Conservation (phyloP, 2,329 filamentous ascomycete species). For the Endoconidiophora laricicola region DNA sequence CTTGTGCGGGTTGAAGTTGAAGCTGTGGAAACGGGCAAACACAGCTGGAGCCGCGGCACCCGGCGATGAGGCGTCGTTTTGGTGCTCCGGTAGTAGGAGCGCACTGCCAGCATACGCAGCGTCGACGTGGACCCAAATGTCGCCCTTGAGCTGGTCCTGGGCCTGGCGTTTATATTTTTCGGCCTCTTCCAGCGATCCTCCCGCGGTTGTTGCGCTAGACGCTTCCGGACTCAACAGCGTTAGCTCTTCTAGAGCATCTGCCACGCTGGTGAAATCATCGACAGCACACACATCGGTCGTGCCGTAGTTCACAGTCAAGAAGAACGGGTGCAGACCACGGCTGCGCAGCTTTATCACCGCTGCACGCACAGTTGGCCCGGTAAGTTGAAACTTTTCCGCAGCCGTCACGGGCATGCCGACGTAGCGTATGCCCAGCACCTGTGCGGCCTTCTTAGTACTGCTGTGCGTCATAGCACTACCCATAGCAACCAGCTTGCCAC, state of each 20-base stretch:
- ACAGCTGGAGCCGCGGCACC: constrained; percentile 24
- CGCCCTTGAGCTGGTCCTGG: constrained; percentile 20
- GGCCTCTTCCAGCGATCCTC: neutral
- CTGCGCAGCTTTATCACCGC: constrained; percentile 48
- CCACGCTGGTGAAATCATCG: constrained; percentile 63
- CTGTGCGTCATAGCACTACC: constrained; percentile 69
- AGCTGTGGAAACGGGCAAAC: constrained; percentile 60
- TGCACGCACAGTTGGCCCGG: constrained; percentile 40
- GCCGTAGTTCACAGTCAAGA: constrained; percentile 66
- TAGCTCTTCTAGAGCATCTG: constrained; percentile 23
- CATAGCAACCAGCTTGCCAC: constrained; percentile 51
- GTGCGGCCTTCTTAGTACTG: constrained; percentile 71
- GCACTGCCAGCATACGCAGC: constrained; percentile 83
- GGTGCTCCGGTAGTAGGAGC: constrained; percentile 66
- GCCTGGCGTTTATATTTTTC: constrained; percentile 12
- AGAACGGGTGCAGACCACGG: constrained; percentile 69
- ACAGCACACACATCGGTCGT: constrained; percentile 79
- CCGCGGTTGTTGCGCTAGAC: neutral
- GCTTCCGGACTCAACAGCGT: neutral
- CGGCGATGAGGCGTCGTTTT: constrained; percentile 41
- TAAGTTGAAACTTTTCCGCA: constrained; percentile 53
- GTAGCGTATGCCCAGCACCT: constrained; percentile 73
- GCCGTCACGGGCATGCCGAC: constrained; percentile 47
- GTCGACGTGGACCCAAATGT: constrained; percentile 85
- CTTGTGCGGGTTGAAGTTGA: constrained; percentile 95